Base-by-base conservation (phyloP, 2,329 filamentous ascomycete species). In the Paracamarosporium sp. region DNA sequence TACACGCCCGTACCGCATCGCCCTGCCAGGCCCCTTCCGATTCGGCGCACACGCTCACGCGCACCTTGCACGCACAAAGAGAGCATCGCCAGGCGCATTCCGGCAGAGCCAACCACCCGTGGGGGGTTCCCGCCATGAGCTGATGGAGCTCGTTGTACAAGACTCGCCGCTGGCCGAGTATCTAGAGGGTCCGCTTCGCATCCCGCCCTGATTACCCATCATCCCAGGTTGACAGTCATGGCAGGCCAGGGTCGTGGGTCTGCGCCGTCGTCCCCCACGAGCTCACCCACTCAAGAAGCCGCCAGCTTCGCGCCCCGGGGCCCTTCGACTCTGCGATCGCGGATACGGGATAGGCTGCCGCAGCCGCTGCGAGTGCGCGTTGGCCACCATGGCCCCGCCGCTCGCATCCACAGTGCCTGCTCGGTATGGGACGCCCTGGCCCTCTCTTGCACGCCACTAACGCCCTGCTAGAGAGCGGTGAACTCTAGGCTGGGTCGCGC, bases 121-220 rank as follows among this genome's bases (percentile, higher is more conserved):
- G 50, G 50, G 43, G 63, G 61, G 36, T 38, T 45, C n/a, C 25
- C 70, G 71, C 36, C 63, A 75, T 75, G 73, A 67, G 62, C 65
- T 65, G 65, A 95, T 97, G 93, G 93, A 97, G 85, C 88, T 90
- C 72, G 84, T 97, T 70, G 87, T 97, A 68, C 87, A 95, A 80
- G 88, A 93, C 80, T 91, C 91, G 75, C 93, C 93, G 69, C 84
- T 97, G 79, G 93, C 92, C 74, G 88, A 91, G 72, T 95, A 95
- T 80, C 87, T 97, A 68, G 89, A 93, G 87, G 93, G 93, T 95
- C 79, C 27, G 35, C 52, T 24, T 44, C 46, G 38, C 55, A 24
- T 30, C 17, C 25, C 24, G 47, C 12, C 25, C 7, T 44, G 17
- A 53, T 60, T 50, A 55, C 53, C 36, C 51, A 55, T 52, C 57